phyloP scores from a whole-genome alignment of 179 eudicot species.

The Vitellaria paradoxa region DNA sequence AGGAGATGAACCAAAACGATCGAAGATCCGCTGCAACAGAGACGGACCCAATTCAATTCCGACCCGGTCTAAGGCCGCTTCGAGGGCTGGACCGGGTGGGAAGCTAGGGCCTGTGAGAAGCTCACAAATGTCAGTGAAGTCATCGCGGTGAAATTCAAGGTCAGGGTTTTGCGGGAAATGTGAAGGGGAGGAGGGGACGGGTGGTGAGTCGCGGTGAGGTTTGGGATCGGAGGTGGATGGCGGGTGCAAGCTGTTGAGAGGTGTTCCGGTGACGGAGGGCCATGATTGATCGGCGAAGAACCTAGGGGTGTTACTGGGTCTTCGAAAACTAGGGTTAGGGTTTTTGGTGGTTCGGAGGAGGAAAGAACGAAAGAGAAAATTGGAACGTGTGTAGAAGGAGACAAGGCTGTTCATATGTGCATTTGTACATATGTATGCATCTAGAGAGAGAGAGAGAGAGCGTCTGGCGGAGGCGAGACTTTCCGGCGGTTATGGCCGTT shows the following conservation, averaged over 20 bases:
- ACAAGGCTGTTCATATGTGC: background rate
- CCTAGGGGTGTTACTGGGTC: background rate
- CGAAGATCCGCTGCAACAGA: slow-evolving; percentile 38
- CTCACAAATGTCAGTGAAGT: slow-evolving; percentile 34
- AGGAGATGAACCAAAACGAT: slow-evolving; percentile 47
- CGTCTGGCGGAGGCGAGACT: background rate
- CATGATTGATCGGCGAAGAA: slow-evolving; percentile 8
- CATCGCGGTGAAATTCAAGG: slow-evolving; percentile 22
- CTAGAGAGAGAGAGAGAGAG: background rate
- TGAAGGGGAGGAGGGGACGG: background rate
- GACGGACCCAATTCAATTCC: slow-evolving; percentile 29
- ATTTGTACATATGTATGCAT: background rate
- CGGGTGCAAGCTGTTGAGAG: background rate
- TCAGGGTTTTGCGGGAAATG: slow-evolving; percentile 19
- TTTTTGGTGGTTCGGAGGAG: slow-evolving; percentile 5
- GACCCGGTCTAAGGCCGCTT: slow-evolving; percentile 37
- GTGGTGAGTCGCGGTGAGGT: background rate
- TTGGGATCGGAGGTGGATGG: background rate
- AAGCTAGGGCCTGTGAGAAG: slow-evolving; percentile 38
- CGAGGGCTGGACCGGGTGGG: slow-evolving; percentile 36
- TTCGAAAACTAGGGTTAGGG: background rate
- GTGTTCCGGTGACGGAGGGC: background rate
- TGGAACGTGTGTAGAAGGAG: background rate
- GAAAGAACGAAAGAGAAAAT: background rate
- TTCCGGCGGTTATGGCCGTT: background rate